phyloP scores from a whole-genome alignment of 495 filamentous ascomycete species.

The Oidiodendron maius region DNA sequence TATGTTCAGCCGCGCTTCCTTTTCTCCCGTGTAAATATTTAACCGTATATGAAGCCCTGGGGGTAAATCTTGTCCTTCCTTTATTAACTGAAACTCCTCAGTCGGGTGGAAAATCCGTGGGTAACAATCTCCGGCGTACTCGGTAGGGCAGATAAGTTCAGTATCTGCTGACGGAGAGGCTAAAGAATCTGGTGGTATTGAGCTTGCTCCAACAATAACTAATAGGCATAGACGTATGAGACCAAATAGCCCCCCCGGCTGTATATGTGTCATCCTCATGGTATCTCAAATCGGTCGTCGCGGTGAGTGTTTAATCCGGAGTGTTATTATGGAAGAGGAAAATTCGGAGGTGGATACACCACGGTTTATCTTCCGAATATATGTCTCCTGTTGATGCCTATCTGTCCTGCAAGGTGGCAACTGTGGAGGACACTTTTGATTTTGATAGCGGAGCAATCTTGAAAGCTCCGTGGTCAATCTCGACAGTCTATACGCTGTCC shows the following conservation, averaged over 20 bases:
- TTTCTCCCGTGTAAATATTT: conserved; percentile 54
- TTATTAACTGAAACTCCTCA: conserved; percentile 53
- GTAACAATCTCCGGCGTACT: conserved; percentile 54
- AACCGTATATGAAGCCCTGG: conserved; percentile 57
- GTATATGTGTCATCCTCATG: conserved; percentile 7
- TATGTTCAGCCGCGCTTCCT: conserved; percentile 56
- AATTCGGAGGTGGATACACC: too few relatives aligned
- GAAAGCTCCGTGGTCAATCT: too few relatives aligned
- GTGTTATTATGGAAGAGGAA: too few relatives aligned
- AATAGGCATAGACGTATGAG: conserved; percentile 11
- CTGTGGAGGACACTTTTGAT: too few relatives aligned
- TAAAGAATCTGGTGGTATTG: background rate
- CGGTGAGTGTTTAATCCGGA: background rate
- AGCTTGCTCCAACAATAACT: conserved; percentile 7
- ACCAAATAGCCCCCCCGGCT: conserved; percentile 1
- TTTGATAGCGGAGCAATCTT: too few relatives aligned
- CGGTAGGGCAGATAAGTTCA: conserved; percentile 59
- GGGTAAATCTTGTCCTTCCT: conserved; percentile 58
- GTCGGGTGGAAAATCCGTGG: conserved; percentile 57
- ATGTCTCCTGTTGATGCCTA: too few relatives aligned
- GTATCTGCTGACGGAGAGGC: conserved; percentile 10
- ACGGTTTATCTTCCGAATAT: too few relatives aligned
- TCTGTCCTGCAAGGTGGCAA: too few relatives aligned
- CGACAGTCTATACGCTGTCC: too few relatives aligned
- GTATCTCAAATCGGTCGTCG: background rate